Conservation (phyloP, 768 basidiomycete genomes). For the Hericium coralloides region DNA sequence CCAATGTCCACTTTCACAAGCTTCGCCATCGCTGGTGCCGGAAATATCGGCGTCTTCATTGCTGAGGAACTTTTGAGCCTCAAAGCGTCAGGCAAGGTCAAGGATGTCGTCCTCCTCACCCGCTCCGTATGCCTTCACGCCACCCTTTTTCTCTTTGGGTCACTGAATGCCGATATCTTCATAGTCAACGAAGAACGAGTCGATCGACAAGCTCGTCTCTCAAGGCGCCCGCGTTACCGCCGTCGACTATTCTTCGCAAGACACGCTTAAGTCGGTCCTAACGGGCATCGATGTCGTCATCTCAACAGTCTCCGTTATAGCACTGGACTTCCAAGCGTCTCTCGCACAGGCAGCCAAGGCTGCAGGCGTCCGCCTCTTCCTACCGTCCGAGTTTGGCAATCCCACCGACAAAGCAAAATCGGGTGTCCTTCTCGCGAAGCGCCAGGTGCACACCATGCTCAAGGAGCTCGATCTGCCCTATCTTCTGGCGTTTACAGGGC, state of each 20-base stretch:
- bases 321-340: not conserved
- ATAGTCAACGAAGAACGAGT: not conserved
- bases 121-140: not conserved
- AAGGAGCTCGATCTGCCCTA: not conserved
- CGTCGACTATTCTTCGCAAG: not conserved
- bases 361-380: conserved; percentile 1
- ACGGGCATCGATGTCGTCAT: not conserved
- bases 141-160: not conserved
- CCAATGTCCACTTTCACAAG: not conserved
- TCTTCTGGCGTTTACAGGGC: not conserved
- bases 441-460: not conserved
- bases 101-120: not conserved
- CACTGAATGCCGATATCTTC: not conserved
- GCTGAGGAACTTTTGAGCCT: not conserved
- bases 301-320: not conserved
- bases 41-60: not conserved
- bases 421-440: not conserved
- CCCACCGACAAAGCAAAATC: not conserved
- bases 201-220: not conserved
- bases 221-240: not conserved
- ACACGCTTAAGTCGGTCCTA: not conserved
- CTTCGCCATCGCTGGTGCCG: not conserved
- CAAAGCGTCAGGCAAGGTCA: not conserved
- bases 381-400: conserved; percentile 2
- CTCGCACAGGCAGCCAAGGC: not conserved